Evolutionary conservation across 2,329 filamentous ascomycete species (phyloP).

Genomic region (Hypoxylon sp.): DNA sequence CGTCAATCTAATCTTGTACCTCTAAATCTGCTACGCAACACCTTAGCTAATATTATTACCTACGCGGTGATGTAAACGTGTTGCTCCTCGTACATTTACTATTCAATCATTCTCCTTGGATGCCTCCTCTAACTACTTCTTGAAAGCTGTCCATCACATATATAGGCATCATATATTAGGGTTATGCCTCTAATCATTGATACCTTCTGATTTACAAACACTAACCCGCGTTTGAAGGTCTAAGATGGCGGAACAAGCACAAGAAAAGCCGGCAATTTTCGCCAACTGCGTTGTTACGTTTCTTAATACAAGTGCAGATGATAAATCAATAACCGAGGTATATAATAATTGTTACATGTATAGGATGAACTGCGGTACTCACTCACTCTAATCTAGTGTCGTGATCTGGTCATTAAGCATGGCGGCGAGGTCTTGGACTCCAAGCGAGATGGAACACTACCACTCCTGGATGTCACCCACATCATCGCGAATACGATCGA

Average conservation of each 20-base stretch:
- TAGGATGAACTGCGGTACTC: conserved; percentile 16
- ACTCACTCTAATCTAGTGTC: conserved; percentile 46
- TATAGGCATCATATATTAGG: no score
- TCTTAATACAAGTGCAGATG: conserved; percentile 38
- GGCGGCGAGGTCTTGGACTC: conserved; percentile 60
- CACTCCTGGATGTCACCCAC: conserved; percentile 60
- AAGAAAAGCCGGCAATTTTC: conserved; percentile 40
- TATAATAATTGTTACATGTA: conserved; percentile 2
- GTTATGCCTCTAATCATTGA: conserved; percentile 12
- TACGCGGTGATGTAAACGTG: conserved; percentile 8
- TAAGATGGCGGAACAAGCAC: conserved; percentile 44
- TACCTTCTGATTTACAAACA: conserved; percentile 4
- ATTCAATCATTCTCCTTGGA: neutral
- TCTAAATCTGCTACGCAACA: no score
- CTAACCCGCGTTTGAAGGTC: conserved; percentile 14
- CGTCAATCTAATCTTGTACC: no score
- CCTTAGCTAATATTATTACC: no score
- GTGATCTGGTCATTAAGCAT: no score
- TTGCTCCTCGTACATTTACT: neutral
- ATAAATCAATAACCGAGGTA: conserved; percentile 42
- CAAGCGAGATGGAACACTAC: conserved; percentile 58
- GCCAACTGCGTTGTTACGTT: conserved; percentile 43
- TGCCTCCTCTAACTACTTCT: neutral
- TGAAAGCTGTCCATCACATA: no score
- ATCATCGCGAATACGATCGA: conserved; percentile 79